Conservation (phyloP, 2,329 filamentous ascomycete species). For the Claviceps spartinae region DNA sequence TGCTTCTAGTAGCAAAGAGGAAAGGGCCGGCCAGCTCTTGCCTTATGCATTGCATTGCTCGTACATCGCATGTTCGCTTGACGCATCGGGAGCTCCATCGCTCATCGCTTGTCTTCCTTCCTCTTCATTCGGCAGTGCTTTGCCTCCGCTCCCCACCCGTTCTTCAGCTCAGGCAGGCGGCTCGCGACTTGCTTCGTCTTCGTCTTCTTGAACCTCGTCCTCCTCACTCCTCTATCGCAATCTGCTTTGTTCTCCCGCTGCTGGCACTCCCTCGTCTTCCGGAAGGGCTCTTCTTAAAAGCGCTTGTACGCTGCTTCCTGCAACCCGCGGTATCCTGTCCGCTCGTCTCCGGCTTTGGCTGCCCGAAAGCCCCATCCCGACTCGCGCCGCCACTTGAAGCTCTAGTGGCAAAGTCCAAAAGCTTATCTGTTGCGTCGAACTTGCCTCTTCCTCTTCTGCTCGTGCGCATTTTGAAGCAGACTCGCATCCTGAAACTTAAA, state of each 20-base stretch:
- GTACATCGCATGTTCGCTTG: background rate
- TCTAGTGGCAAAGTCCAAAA: background rate
- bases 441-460: background rate
- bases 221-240: background rate
- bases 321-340: background rate
- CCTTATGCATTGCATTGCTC: background rate
- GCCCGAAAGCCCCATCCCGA: background rate
- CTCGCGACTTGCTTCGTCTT: background rate
- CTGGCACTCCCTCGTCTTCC: background rate
- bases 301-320: background rate
- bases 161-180: background rate
- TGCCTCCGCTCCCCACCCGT: conserved; percentile 1
- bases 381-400: background rate
- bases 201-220: background rate
- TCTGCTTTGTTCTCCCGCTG: background rate
- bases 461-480: background rate
- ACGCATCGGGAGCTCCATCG: background rate
- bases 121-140: background rate
- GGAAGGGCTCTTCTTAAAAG: background rate
- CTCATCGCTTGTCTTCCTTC: background rate
- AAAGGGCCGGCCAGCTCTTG: background rate
- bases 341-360: background rate
- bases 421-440: conserved; percentile 1
- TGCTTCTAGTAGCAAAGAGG: background rate
- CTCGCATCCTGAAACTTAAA: background rate